Conservation (phyloP, 768 basidiomycete genomes). For the Xerocomellus amylosporus region DNA sequence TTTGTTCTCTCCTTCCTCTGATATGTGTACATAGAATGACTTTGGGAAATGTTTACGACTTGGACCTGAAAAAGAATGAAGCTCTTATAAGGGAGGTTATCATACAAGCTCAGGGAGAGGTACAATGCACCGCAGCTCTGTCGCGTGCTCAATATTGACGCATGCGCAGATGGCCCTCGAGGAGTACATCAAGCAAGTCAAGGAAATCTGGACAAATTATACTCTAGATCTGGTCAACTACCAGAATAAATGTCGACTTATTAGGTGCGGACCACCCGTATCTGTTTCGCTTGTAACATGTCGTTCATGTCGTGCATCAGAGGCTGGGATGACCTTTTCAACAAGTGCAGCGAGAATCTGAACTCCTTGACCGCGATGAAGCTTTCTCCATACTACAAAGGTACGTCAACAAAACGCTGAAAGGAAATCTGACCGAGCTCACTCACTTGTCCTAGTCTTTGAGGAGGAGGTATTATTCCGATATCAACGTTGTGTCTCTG, state of each 20-base stretch:
- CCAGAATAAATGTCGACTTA: conserved; percentile 97
- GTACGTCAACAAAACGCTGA: conserved; percentile 35
- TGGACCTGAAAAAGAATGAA: conserved; percentile 95
- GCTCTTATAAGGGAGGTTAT: conserved; percentile 89
- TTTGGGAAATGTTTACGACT: conserved; percentile 92
- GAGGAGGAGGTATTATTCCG: conserved; percentile 70
- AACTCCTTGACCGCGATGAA: conserved; percentile 98
- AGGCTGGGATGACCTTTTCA: conserved; percentile 97
- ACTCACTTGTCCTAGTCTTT: conserved; percentile 52
- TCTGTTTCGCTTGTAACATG: background rate
- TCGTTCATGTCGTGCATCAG: conserved; percentile 38
- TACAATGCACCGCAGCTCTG: conserved; percentile 27
- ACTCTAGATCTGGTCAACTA: conserved; percentile 96
- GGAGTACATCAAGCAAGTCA: conserved; percentile 94
- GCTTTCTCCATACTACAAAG: conserved; percentile 97
- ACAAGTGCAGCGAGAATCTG: conserved; percentile 94
- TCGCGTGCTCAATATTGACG: conserved; percentile 7
- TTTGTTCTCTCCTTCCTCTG: background rate
- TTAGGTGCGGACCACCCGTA: conserved; percentile 49
- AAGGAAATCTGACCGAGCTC: background rate
- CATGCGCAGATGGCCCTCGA: conserved; percentile 82
- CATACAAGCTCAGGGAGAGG: conserved; percentile 96
- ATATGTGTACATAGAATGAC: conserved; percentile 66
- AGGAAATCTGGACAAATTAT: conserved; percentile 95
- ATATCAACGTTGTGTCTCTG: background rate